These are phyloP conservation scores for Pichia manshurica DNA, from an alignment of 805 yeast species.

Conservation along the genomic window DNA sequence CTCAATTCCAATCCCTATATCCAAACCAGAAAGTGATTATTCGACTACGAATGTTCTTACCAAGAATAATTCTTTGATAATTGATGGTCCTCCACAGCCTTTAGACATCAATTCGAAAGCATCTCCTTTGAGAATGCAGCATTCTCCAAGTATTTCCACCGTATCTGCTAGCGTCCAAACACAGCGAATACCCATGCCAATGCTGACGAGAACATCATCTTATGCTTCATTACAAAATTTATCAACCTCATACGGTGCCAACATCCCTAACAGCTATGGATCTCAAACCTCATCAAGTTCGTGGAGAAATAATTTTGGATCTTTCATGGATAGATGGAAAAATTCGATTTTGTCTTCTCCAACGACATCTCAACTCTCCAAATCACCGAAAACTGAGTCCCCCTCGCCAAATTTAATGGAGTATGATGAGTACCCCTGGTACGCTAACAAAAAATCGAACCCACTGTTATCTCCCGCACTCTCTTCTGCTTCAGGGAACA, in stretches of 20 bases:
- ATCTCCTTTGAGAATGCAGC: conserved; percentile 4
- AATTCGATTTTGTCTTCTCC: conserved; percentile 7
- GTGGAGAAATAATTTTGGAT: conserved; percentile 28
- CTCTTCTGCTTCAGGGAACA: conserved; percentile 8
- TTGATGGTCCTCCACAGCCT: conserved; percentile 2
- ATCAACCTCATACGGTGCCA: conserved; percentile 33
- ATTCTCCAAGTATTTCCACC: conserved; percentile 15
- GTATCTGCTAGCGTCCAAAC: conserved; percentile 16
- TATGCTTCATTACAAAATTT: conserved; percentile 32
- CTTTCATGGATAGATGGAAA: conserved; percentile 28
- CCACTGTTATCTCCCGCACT: conserved; percentile 9
- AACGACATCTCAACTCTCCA: conserved; percentile 5
- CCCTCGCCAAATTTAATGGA: conserved; percentile 10
- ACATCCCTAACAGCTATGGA: conserved; percentile 8
- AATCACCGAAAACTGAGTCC: conserved; percentile 4
- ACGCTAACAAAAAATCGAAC: conserved; percentile 2
- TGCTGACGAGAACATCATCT: conserved; percentile 26
- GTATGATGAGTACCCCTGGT: conserved; percentile 15
- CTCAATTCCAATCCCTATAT: not conserved
- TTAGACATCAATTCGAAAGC: not conserved
- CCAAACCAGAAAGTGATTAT: not conserved
- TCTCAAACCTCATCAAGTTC: conserved; percentile 19
- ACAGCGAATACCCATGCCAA: conserved; percentile 19
- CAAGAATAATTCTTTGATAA: conserved; percentile 3
- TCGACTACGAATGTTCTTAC: not conserved